phyloP scores from a whole-genome alignment of 805 yeast species.

The Tetrapisispora namnaoensis region DNA sequence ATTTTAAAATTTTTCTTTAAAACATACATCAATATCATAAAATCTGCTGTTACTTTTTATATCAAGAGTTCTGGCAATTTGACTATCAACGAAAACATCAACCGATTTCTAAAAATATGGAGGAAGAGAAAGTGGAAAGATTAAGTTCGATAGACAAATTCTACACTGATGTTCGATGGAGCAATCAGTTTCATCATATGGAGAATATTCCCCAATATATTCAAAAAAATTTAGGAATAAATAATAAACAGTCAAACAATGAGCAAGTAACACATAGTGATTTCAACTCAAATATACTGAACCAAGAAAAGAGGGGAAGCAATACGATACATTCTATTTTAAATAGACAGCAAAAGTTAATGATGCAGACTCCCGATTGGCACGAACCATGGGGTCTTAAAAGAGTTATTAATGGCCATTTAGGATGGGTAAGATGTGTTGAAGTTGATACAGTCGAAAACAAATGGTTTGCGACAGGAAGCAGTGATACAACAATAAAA shows the following conservation, averaged over 20 bases:
- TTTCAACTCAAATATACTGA: neutral
- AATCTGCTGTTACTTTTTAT: too few species aligned
- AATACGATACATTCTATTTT: constrained; percentile 9
- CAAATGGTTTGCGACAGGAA: constrained; percentile 87
- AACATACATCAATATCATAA: too few species aligned
- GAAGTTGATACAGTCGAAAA: constrained; percentile 72
- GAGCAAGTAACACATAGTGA: neutral
- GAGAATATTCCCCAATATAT: constrained; percentile 24
- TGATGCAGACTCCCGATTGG: constrained; percentile 28
- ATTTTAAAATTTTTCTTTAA: too few species aligned
- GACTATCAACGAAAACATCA: too few species aligned
- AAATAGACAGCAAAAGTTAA: constrained; percentile 14
- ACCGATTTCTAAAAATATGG: neutral
- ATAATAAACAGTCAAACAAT: neutral
- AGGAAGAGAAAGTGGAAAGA: neutral
- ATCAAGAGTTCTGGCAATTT: too few species aligned
- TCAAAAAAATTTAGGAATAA: constrained; percentile 11
- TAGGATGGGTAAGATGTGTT: constrained; percentile 85
- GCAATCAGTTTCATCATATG: constrained; percentile 23
- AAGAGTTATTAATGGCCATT: constrained; percentile 76
- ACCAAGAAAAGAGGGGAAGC: neutral
- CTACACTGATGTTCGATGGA: constrained; percentile 23
- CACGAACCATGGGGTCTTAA: constrained; percentile 65
- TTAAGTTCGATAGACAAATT: constrained; percentile 17
- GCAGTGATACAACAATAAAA: constrained; percentile 79